These are phyloP conservation scores for Cyclaneusma minus DNA, from an alignment of 2,329 filamentous ascomycete genomes.

Conservation along the genomic window DNA sequence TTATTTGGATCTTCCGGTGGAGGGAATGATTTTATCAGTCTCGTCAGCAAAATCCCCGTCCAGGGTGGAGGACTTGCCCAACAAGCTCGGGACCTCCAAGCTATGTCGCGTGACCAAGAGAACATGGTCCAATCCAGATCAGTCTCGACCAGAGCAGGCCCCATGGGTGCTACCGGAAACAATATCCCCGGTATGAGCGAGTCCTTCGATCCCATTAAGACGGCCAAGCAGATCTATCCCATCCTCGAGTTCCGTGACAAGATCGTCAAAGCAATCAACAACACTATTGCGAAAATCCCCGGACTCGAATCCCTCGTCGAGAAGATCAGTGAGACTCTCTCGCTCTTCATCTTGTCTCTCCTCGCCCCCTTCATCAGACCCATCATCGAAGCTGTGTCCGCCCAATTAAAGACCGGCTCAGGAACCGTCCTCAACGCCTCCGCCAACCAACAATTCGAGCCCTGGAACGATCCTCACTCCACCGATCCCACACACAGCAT, in stretches of 20 bases:
- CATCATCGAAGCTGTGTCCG: constrained; percentile 75
- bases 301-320: constrained; percentile 83
- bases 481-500: constrained; percentile 71
- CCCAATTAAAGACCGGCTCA: constrained; percentile 73
- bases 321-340: constrained; percentile 84
- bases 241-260: constrained; percentile 89
- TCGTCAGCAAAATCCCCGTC: constrained; percentile 62
- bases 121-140: constrained; percentile 27
- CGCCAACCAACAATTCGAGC: constrained; percentile 61
- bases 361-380: constrained; percentile 85
- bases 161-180: constrained; percentile 26
- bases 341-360: constrained; percentile 79
- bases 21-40: constrained; percentile 48
- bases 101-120: constrained; percentile 42
- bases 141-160: constrained; percentile 22
- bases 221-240: constrained; percentile 73
- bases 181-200: constrained; percentile 60
- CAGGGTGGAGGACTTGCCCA: constrained; percentile 48
- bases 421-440: constrained; percentile 53
- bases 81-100: constrained; percentile 49
- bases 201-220: constrained; percentile 64
- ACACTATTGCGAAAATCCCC: constrained; percentile 80
- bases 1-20: constrained; percentile 18
- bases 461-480: constrained; percentile 62
- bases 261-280: constrained; percentile 75